phyloP scores from a whole-genome alignment of 768 basidiomycete species.

The Mycena olivaceomarginata region DNA sequence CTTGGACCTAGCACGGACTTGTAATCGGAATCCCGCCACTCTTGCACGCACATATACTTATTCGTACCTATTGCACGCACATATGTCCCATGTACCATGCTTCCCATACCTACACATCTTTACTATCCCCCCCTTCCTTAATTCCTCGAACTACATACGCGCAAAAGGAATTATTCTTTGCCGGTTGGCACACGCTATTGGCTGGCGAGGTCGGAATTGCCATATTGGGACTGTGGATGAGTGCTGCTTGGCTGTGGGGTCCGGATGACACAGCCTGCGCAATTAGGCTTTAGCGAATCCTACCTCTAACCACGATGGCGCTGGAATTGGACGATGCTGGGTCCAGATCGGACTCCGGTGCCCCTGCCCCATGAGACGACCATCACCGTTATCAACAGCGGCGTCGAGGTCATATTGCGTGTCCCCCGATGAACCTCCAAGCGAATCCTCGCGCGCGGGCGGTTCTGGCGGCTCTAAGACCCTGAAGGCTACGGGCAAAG shows the following conservation, averaged over 20 bases:
- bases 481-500: constrained; percentile 74
- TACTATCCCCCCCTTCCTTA: constrained; percentile 33
- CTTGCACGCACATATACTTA: constrained; percentile 35
- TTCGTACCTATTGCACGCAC: constrained; percentile 14
- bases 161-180: constrained; percentile 27
- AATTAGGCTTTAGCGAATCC: neutral
- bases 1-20: constrained; percentile 3
- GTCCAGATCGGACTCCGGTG: constrained; percentile 73
- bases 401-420: constrained; percentile 74
- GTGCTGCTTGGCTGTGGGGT: constrained; percentile 1
- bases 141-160: constrained; percentile 7
- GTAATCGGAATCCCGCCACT: constrained; percentile 20
- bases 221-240: neutral
- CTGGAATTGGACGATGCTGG: constrained; percentile 87
- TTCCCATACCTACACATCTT: constrained; percentile 3
- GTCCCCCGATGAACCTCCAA: constrained; percentile 76
- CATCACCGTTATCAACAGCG: constrained; percentile 73
- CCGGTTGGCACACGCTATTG: constrained; percentile 18
- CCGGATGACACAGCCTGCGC: constrained; percentile 2
- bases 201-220: neutral
- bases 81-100: neutral
- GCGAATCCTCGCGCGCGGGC: constrained; percentile 62
- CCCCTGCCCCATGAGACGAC: constrained; percentile 79
- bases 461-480: constrained; percentile 75
- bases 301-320: constrained; percentile 70